These are phyloP conservation scores for Plasmodium adleri DNA, from an alignment of 169 alveolate genomes.

Conservation along the genomic window DNA sequence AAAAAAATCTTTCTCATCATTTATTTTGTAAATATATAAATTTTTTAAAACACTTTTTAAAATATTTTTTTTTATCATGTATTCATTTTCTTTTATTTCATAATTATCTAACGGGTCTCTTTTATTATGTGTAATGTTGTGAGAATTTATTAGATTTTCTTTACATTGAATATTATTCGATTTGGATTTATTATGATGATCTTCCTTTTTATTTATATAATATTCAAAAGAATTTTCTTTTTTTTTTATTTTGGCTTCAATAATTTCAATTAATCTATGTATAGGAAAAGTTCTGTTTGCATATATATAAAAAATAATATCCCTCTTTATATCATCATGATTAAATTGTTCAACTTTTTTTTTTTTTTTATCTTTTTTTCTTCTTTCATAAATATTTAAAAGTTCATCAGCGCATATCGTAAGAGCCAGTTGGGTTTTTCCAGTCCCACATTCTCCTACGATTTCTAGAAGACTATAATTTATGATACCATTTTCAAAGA, in stretches of 20 bases:
- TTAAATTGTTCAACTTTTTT: background rate
- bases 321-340: background rate
- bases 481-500: slow-evolving; percentile 58
- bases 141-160: background rate
- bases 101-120: background rate
- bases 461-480: slow-evolving; percentile 50
- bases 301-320: slow-evolving; percentile 58
- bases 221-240: background rate
- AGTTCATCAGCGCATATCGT: slow-evolving; percentile 59
- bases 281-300: slow-evolving; percentile 53
- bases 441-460: slow-evolving; percentile 49
- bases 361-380: slow-evolving; percentile 3
- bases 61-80: background rate
- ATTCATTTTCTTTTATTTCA: background rate
- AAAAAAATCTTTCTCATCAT: slow-evolving; percentile 57
- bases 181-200: background rate
- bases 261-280: slow-evolving; percentile 18
- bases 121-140: background rate
- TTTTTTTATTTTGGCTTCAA: slow-evolving; percentile 11
- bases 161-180: background rate
- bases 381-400: slow-evolving; percentile 14
- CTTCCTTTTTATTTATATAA: background rate
- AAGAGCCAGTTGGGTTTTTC: slow-evolving; percentile 56
- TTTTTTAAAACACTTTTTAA: slow-evolving; percentile 14
- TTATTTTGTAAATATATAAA: slow-evolving; percentile 54